Base-by-base conservation (phyloP, 352 stramenopile species). In the Aphanomyces astaci region DNA sequence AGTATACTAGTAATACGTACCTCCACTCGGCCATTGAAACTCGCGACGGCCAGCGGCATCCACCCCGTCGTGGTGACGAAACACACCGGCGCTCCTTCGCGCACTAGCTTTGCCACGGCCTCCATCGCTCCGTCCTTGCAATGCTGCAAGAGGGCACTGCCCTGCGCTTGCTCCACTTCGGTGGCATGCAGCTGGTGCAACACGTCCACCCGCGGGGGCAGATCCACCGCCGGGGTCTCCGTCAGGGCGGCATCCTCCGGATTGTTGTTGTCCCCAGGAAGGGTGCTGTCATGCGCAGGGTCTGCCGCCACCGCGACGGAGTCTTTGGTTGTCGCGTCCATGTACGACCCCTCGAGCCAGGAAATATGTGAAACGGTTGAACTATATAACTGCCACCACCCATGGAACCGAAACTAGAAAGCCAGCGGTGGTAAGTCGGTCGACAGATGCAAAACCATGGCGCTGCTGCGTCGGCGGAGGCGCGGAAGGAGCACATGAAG, bases 61-160 rank as follows among this genome's bases (percentile, higher is more conserved):
- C 85, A 94, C 1, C 77, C 77, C n/a, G 73, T 84, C 71, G 86
- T 89, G n/a, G 84, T 81, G 33, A 88, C 76, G 60, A 94, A 94
- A 0, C 82, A 80, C 0, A 78, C 81, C 0, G 82, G 77, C 1
- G 77, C 77, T 10, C 82, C 80, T 31, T 84, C 77, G 7, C 49
- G 63, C 60, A 89, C 63, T 25, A 79, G 77, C 49, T 75, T 65
- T 1, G 71, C 70, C 43, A 90, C 80, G 0, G 63, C 60, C 1
- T 62, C 59, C 10, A 84, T 66, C 43, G 77, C 75, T 17, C 74
- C 76, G 53, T 88, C 75, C 22, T 76, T 82, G 68, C 82, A 91
- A 31, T 80, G 75, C 49, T 88, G 77, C 54, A 89, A 84, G 22
- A 94, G 73, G 15, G 75, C 74, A 64, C 83, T 52, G 0, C 81